A percentile compares a stretch with the other conserved stretches of the same genome.
phyloP scores from a whole-genome alignment of 345 rosid genomes.

The Luvunga scandens region DNA sequence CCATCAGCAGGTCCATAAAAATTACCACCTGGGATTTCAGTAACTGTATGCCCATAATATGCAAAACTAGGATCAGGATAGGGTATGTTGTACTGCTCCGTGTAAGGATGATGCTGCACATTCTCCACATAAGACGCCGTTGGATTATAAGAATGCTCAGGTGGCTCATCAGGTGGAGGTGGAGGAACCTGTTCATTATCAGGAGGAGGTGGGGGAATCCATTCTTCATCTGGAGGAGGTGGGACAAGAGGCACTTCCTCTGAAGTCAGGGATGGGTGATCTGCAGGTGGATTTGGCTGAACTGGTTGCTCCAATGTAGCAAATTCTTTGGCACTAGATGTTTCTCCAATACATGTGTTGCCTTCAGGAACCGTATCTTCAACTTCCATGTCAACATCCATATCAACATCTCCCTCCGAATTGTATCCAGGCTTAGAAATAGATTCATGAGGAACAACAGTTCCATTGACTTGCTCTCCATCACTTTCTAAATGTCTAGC shows the following conservation, averaged over 20 bases:
- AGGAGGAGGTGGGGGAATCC: slow-evolving; percentile 95
- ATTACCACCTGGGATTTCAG: slow-evolving; percentile 38
- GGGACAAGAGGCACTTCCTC: slow-evolving; percentile 40
- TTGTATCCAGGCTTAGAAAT: slow-evolving; percentile 25
- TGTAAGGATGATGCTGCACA: slow-evolving; percentile 45
- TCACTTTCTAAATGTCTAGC: slow-evolving; percentile 29
- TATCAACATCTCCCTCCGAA: slow-evolving; percentile 69
- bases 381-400: slow-evolving; percentile 99
- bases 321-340: slow-evolving; percentile 24
- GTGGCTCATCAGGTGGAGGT: slow-evolving; percentile 63
- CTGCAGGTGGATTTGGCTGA: slow-evolving; percentile 39
- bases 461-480: slow-evolving; percentile 31
- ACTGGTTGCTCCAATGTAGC: slow-evolving; percentile 36
- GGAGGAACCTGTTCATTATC: slow-evolving; percentile 79
- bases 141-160: slow-evolving; percentile 49
- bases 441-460: slow-evolving; percentile 26
- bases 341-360: slow-evolving; percentile 17
- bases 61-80: slow-evolving; percentile 53
- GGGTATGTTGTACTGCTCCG: slow-evolving; percentile 47
- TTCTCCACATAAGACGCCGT: slow-evolving; percentile 45
- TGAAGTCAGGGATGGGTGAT: slow-evolving; percentile 16
- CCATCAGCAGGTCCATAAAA: slow-evolving; percentile 68
- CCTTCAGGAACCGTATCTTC: slow-evolving; percentile 52
- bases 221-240: slow-evolving; percentile 75
- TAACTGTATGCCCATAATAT: slow-evolving; percentile 47